Percentiles rank a stretch among this genome's conserved stretches.
These are phyloP conservation scores for Tuber indicum DNA, from an alignment of 495 filamentous ascomycete species.

Conservation along the genomic window DNA sequence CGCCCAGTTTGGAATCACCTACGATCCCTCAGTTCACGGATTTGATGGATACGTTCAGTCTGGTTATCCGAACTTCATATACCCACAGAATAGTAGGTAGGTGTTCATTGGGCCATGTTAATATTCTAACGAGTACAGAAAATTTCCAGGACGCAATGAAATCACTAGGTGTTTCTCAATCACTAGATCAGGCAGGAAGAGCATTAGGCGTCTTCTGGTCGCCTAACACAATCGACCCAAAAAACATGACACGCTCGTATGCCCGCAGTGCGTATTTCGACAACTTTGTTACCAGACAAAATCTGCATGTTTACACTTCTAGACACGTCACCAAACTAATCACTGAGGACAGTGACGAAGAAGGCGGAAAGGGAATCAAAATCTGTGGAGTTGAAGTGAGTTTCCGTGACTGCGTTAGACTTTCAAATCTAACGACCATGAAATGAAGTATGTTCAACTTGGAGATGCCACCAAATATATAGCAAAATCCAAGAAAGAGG, in stretches of 20 bases:
- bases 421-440: background rate
- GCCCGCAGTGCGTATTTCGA: slow-evolving; percentile 35
- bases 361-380: background rate
- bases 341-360: background rate
- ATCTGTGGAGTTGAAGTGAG: slow-evolving; percentile 25
- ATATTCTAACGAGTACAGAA: slow-evolving; percentile 7
- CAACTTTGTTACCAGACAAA: slow-evolving; percentile 16
- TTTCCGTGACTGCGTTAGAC: background rate
- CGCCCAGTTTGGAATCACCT: slow-evolving; percentile 43
- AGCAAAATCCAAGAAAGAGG: slow-evolving; percentile 50
- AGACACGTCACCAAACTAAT: slow-evolving; percentile 34
- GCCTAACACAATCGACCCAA: slow-evolving; percentile 35
- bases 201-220: slow-evolving; percentile 31
- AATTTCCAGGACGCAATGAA: slow-evolving; percentile 34
- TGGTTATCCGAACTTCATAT: slow-evolving; percentile 46
- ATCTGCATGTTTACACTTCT: slow-evolving; percentile 33
- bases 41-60: slow-evolving; percentile 44
- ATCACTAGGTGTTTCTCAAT: slow-evolving; percentile 17
- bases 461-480: slow-evolving; percentile 9
- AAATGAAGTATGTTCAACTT: slow-evolving; percentile 18
- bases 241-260: slow-evolving; percentile 37
- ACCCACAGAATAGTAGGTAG: slow-evolving; percentile 36
- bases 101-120: background rate
- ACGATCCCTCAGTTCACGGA: slow-evolving; percentile 44
- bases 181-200: slow-evolving; percentile 25